These are phyloP conservation scores for Paramecium octaurelia DNA, from an alignment of 73 alveolate species.

Conservation along the genomic window DNA sequence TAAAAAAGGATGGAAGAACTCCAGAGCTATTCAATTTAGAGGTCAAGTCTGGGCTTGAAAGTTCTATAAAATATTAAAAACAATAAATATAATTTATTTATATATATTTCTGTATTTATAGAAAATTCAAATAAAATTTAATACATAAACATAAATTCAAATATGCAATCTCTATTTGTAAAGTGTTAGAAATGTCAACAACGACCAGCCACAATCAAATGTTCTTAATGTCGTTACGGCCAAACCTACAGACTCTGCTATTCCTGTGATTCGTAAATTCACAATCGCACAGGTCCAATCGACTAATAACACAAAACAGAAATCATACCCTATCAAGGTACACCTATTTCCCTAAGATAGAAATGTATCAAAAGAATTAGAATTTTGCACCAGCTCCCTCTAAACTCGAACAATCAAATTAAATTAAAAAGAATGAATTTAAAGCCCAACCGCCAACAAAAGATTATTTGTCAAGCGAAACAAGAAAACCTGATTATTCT, in stretches of 20 bases:
- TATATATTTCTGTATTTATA: background rate
- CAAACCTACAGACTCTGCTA: background rate
- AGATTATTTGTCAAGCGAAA: background rate
- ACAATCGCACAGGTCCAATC: constrained; percentile 27
- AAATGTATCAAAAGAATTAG: constrained; percentile 38
- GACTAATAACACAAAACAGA: constrained; percentile 37
- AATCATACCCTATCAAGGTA: constrained; percentile 31
- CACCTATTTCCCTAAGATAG: background rate
- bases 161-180: constrained; percentile 35
- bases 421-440: background rate
- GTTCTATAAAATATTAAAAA: background rate
- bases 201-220: constrained; percentile 46
- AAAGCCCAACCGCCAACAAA: background rate
- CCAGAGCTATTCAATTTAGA: constrained; percentile 63
- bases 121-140: background rate
- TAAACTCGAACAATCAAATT: background rate
- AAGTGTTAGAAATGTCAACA: constrained; percentile 27
- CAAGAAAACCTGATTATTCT: background rate
- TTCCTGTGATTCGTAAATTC: constrained; percentile 41
- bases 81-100: background rate
- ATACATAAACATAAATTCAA: background rate
- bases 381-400: background rate
- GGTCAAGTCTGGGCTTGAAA: constrained; percentile 64
- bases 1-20: constrained; percentile 44
- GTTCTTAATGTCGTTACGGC: constrained; percentile 34